Conservation (phyloP, 352 stramenopile species). For the Globisporangium rhizosaccharum region DNA sequence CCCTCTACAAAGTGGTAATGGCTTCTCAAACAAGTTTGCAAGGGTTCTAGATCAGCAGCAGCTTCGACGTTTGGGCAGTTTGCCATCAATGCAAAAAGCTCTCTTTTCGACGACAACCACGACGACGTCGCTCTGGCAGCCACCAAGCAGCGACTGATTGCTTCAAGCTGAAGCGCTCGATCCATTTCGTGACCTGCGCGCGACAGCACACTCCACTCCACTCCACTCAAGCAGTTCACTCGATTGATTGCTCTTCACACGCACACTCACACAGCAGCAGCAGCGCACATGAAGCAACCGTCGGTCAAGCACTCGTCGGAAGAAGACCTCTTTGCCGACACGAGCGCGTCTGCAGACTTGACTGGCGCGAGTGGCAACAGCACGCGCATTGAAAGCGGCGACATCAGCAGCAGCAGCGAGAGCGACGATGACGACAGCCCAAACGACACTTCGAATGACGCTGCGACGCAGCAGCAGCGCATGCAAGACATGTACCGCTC, state of each 20-base stretch:
- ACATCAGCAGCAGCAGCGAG: conserved; percentile 1
- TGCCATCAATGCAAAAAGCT: too few relatives aligned
- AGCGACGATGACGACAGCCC: conserved; percentile 3
- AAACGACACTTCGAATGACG: conserved; percentile 9
- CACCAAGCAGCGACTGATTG: neutral
- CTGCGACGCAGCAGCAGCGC: conserved; percentile 17
- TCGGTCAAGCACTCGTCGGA: neutral
- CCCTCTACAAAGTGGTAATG: too few relatives aligned
- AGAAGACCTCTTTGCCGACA: conserved; percentile 10
- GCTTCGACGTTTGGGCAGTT: too few relatives aligned
- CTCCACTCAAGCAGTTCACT: neutral
- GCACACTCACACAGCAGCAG: too few relatives aligned
- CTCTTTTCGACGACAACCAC: too few relatives aligned
- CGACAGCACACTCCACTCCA: too few relatives aligned
- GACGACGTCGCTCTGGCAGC: neutral
- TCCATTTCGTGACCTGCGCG: neutral
- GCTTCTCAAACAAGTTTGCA: too few relatives aligned
- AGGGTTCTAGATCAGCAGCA: too few relatives aligned
- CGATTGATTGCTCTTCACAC: too few relatives aligned
- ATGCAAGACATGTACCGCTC: conserved; percentile 19
- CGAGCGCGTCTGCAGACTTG: neutral
- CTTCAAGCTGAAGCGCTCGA: neutral
- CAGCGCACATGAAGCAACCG: conserved; percentile 2
- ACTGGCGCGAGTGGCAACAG: conserved; percentile 9
- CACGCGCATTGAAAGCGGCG: neutral